Conservation (phyloP, 306 rosid species). For the Calophaca sinica region DNA sequence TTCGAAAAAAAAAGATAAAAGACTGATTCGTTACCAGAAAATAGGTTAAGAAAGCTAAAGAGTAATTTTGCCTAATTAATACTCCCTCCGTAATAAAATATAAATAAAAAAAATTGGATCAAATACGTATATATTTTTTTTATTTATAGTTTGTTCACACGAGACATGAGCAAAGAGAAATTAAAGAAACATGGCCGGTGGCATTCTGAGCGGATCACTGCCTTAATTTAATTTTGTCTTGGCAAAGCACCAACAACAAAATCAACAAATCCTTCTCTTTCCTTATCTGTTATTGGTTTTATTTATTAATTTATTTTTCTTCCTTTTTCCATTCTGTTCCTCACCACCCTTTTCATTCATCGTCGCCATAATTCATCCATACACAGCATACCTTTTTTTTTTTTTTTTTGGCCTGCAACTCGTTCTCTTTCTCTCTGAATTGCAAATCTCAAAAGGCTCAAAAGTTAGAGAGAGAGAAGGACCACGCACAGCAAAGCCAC, state of each 20-base stretch:
- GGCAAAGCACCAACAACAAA: background rate
- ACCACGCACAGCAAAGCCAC: constrained; percentile 46
- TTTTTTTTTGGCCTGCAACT: constrained; percentile 27
- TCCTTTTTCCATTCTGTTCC: background rate
- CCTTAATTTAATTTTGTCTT: constrained; percentile 35
- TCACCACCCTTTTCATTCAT: constrained; percentile 46
- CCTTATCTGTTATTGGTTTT: constrained; percentile 24
- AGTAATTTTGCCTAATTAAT: too few species aligned
- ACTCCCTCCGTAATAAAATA: too few species aligned
- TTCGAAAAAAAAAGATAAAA: too few species aligned
- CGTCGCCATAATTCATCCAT: constrained; percentile 53
- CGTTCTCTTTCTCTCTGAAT: constrained; percentile 44
- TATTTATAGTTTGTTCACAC: too few species aligned
- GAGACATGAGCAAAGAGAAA: too few species aligned
- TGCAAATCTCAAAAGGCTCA: constrained; percentile 62
- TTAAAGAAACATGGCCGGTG: constrained; percentile 57
- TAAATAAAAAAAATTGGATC: too few species aligned
- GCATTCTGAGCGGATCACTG: constrained; percentile 62
- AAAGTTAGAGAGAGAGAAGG: constrained; percentile 65
- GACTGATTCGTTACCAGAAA: too few species aligned
- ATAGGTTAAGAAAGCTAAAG: too few species aligned
- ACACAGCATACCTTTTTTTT: constrained; percentile 29
- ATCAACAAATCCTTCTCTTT: background rate
- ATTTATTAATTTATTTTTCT: constrained; percentile 28
- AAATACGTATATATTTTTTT: too few species aligned